These are phyloP conservation scores for Flaveria brownii DNA, from an alignment of 129 eudicot species.

Conservation along the genomic window DNA sequence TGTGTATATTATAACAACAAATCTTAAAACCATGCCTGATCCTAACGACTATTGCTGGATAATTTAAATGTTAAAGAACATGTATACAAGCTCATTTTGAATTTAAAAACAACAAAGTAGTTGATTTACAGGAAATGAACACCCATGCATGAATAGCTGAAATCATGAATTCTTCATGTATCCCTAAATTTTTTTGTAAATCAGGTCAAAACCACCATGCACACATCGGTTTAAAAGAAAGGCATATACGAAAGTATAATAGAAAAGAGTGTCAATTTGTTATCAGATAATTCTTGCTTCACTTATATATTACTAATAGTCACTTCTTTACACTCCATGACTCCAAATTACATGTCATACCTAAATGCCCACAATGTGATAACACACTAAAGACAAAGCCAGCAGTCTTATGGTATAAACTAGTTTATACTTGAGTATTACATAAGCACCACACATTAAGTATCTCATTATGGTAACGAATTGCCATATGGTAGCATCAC, in stretches of 20 bases:
- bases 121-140: not conserved
- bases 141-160: constrained; percentile 1
- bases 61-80: not conserved
- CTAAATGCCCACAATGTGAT: constrained; percentile 6
- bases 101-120: not conserved
- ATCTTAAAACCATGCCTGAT: constrained; percentile 8
- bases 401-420: not conserved
- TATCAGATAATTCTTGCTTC: not conserved
- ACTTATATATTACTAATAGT: not conserved
- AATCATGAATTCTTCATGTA: not conserved
- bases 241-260: not conserved
- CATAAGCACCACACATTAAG: constrained; percentile 11
- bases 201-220: constrained; percentile 6
- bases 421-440: not conserved
- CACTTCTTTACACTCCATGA: not conserved
- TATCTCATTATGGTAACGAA: constrained; percentile 5
- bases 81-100: not conserved
- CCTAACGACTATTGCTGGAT: not conserved
- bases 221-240: not conserved
- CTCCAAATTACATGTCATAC: constrained; percentile 8
- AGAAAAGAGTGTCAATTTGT: constrained; percentile 17
- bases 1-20: not conserved
- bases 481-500: not conserved
- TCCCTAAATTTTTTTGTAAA: not conserved
- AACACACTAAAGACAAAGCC: not conserved